These are phyloP conservation scores for Chytriomyces sp. DNA, from an alignment of 192 early-diverging fungal genomes.

Conservation along the genomic window DNA sequence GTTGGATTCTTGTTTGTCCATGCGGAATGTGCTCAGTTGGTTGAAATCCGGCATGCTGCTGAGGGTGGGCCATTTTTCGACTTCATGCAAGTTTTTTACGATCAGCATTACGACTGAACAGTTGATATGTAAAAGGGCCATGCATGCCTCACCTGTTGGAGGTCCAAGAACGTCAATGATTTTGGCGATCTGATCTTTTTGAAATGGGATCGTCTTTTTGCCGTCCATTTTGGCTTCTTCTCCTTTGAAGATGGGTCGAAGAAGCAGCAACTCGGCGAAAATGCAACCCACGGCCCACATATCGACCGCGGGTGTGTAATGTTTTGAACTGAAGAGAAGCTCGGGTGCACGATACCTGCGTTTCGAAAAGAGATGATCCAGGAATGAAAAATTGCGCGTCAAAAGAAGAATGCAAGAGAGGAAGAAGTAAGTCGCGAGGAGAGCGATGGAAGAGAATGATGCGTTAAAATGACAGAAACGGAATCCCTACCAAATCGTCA, in stretches of 20 bases:
- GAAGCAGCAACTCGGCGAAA: conserved; percentile 91
- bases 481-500: conserved; percentile 57
- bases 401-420: neutral
- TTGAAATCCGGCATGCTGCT: conserved; percentile 48
- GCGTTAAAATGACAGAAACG: too few relatives aligned
- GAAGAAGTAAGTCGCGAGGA: neutral
- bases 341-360: conserved; percentile 55
- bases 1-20: conserved; percentile 14
- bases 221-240: conserved; percentile 77
- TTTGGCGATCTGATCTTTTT: conserved; percentile 78
- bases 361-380: neutral
- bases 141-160: conserved; percentile 65
- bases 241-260: conserved; percentile 93
- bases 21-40: conserved; percentile 32
- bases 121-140: neutral
- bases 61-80: conserved; percentile 49
- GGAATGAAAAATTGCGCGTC: neutral
- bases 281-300: conserved; percentile 98
- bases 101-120: neutral
- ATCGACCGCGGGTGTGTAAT: conserved; percentile 64
- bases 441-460: too few relatives aligned
- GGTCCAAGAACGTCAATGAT: conserved; percentile 91
- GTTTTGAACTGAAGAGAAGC: conserved; percentile 51
- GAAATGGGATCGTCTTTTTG: conserved; percentile 61
- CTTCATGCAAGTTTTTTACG: conserved; percentile 28